Percentiles rank a stretch among this genome's conserved stretches.
Evolutionary conservation across 129 eudicot genomes (phyloP).

Genomic region (Deinandra increscens): DNA sequence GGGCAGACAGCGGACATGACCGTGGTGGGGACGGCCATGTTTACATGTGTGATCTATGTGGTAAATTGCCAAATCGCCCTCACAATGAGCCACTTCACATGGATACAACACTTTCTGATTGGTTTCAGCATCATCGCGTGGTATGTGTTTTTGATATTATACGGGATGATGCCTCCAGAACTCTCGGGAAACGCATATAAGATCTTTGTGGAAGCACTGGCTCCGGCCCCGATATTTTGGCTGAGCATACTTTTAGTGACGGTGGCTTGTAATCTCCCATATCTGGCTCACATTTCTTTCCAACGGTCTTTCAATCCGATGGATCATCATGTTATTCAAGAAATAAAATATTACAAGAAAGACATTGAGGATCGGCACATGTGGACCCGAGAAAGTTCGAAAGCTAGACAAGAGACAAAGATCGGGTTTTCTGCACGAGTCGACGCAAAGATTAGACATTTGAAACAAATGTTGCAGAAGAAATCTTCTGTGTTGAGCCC

Average conservation of each 20-base stretch:
- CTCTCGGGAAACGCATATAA: constrained; percentile 53
- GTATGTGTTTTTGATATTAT: constrained; percentile 67
- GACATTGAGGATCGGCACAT: constrained; percentile 70
- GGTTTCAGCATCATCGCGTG: constrained; percentile 71
- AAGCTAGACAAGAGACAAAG: constrained; percentile 71
- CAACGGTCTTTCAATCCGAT: constrained; percentile 81
- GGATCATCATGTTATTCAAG: constrained; percentile 98
- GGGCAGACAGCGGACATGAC: constrained; percentile 96
- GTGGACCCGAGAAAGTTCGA: constrained; percentile 77
- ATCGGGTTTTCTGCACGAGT: constrained; percentile 41
- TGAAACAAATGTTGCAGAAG: constrained; percentile 54
- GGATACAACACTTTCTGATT: constrained; percentile 80
- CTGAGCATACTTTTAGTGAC: constrained; percentile 62
- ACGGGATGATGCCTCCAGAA: constrained; percentile 52
- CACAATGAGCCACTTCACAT: constrained; percentile 96
- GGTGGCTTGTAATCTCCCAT: constrained; percentile 68
- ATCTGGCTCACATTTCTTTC: constrained; percentile 75
- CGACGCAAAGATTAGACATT: constrained; percentile 67
- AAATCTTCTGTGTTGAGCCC: constrained; percentile 54
- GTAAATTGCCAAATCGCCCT: constrained; percentile 91
- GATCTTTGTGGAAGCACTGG: constrained; percentile 66
- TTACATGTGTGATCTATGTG: constrained; percentile 77
- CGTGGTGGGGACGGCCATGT: constrained; percentile 87
- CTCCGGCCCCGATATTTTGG: constrained; percentile 88
- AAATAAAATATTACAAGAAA: constrained; percentile 75